Evolutionary conservation across 1,284 basidiomycete genomes (phyloP), one percentile per base, ranked within the genome.

Genomic region (Phlebopus sp.): DNA sequence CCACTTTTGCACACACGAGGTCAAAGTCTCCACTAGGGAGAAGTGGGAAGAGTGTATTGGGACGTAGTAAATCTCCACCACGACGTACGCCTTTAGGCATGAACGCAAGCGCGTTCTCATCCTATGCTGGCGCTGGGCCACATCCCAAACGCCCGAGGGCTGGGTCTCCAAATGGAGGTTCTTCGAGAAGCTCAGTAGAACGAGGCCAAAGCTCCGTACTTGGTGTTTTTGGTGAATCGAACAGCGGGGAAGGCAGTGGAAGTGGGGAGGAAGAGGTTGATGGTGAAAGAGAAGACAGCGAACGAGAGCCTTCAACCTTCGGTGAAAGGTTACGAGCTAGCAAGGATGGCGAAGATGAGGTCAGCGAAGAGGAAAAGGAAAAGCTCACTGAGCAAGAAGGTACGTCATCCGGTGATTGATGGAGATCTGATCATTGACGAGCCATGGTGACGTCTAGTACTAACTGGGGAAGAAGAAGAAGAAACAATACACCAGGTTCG

Each of bases 381-480:
- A 69, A 68, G 17, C 52, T 64, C 18, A 78, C 77, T 52, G 67
- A 76, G 50, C 85, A 90, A 69, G 84, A 90, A 65, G 78, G 90
- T 86, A 51, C 57, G 81, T 50, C 3, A 8, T 30, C 25, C 15
- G 31, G 1, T 15, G n/a, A 13, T 32, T 25, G 29, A 30, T 47
- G 19, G 1, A 2, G 6, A 2, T 3, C 19, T 30, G 21, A 13
- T 38, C 23, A 17, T 30, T 27, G 40, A 11, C 46, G 43, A 51
- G 19, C 25, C 54, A 23, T 32, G 32, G 18, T 34, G 37, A 34
- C 21, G 21, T 55, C 19, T 57, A 95, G 93, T 90, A 27, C 71
- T 78, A 37, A 97, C 94, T 0, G 94, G 94, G 9, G 94, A 97
- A 67, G 94, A 97, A 66, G 88, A 92, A 18, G 94, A 97, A 64